Evolutionary conservation across 805 yeast species (phyloP), one percentile per base, ranked within the genome.

Genomic region (Sugiyamaella chiloensis): DNA sequence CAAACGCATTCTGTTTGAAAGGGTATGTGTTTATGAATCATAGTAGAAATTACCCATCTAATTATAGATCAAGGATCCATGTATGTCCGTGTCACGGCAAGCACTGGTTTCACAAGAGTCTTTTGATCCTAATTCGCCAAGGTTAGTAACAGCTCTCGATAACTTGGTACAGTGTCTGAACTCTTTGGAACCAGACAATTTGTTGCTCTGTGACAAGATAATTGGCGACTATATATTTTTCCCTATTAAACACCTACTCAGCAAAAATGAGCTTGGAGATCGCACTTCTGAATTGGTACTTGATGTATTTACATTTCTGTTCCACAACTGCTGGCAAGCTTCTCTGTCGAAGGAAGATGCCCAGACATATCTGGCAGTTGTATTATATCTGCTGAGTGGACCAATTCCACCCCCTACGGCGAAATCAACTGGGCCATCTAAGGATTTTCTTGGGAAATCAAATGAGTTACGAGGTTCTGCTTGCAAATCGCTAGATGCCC

Each of bases 161-260:
- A 48, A 37, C 7, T 46, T 59, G 20, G 36, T 47, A 7, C 37
- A 32, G n/a, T 42, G n/a, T 2, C 48, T 49, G 27, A 44, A 30
- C 27, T 39, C 36, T 5, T 19, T 43, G 27, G 12, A 24, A 3
- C 14, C n/a, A 11, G 23, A 34, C 12, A 21, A 34, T 3, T 41
- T 44, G 19, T 17, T 12, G 7, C 42, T 27, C n/a, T 47, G 43
- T 37, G 56, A 53, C 42, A 44, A 55, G 9, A 45, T 47, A 9
- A 57, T 81, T 16, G 84, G 84, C 0, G 85, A 82, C 51, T 81
- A 81, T 50, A 70, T 82, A 1, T 81, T 80, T 61, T 73, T 79
- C 9, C 88, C 89, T 0, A 56, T 83, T 2, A 73, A 80, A 1
- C 73, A 74, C 46, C 58, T 83, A 6, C 61, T 83, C 34, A 74